phyloP scores from a whole-genome alignment of 345 rosid genomes.

The Ceriops tagal region DNA sequence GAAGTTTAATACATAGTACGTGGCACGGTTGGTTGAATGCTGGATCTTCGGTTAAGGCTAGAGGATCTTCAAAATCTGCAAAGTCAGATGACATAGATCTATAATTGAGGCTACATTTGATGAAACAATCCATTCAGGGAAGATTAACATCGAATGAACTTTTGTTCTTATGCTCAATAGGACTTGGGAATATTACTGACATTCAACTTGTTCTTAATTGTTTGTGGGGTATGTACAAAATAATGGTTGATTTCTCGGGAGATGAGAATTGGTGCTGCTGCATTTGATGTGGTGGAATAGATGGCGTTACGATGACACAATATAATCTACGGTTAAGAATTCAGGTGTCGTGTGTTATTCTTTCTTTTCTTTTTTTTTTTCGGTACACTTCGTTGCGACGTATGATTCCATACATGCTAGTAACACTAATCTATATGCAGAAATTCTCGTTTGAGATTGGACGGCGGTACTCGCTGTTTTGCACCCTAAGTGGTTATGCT shows the following conservation, averaged over 20 bases:
- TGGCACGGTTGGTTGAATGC: conserved; percentile 80
- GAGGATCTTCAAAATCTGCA: conserved; percentile 93
- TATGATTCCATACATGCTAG: conserved; percentile 10
- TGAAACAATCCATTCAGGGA: neutral
- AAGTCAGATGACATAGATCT: conserved; percentile 15
- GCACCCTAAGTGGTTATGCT: conserved; percentile 56
- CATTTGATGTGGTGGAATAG: conserved; percentile 16
- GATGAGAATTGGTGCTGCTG: conserved; percentile 2
- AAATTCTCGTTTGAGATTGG: conserved; percentile 27
- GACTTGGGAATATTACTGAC: conserved; percentile 16
- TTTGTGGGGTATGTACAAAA: conserved; percentile 4
- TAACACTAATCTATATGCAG: conserved; percentile 19
- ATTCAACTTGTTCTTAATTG: conserved; percentile 21
- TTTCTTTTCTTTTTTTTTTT: no score
- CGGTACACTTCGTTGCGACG: neutral
- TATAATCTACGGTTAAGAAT: conserved; percentile 7
- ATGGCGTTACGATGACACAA: conserved; percentile 14
- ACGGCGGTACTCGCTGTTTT: conserved; percentile 44
- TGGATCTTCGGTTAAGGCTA: conserved; percentile 60
- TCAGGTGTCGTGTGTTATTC: neutral
- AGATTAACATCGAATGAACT: neutral
- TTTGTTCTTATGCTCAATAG: neutral
- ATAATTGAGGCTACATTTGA: conserved; percentile 4
- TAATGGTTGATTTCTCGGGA: conserved; percentile 47
- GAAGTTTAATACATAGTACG: conserved; percentile 54